These are phyloP conservation scores for Vaccinium corymbosum DNA, from an alignment of 148 eudicot species.

Conservation along the genomic window DNA sequence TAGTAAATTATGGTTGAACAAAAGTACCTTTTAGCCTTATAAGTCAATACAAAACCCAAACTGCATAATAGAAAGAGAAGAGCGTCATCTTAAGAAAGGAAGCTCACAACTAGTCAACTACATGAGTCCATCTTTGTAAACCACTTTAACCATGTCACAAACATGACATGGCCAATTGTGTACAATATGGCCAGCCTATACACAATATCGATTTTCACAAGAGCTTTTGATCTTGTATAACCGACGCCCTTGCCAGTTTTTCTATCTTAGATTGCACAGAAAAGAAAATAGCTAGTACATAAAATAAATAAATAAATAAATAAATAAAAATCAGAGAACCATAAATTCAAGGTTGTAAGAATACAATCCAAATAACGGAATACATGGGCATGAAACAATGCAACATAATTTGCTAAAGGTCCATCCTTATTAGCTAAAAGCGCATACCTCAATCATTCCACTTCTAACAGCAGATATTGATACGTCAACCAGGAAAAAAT, in stretches of 20 bases:
- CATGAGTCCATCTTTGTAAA: no score
- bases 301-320: background rate
- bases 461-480: constrained; percentile 84
- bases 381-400: background rate
- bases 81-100: no score
- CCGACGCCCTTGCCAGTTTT: no score
- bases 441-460: constrained; percentile 97
- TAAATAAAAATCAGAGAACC: background rate
- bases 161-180: no score
- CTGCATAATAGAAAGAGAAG: no score
- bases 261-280: background rate
- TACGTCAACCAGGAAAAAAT: constrained; percentile 95
- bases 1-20: background rate
- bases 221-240: no score
- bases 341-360: background rate
- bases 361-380: background rate
- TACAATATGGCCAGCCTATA: no score
- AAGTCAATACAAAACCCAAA: no score
- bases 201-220: no score
- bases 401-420: background rate
- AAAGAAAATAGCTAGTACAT: background rate
- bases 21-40: background rate
- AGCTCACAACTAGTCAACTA: no score
- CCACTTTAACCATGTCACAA: no score
- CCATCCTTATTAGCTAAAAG: constrained; percentile 8